A percentile compares a stretch with the other conserved stretches of the same genome.
Conservation (phyloP, 2,329 filamentous ascomycete genomes). For the Tolypocladium sp. region DNA sequence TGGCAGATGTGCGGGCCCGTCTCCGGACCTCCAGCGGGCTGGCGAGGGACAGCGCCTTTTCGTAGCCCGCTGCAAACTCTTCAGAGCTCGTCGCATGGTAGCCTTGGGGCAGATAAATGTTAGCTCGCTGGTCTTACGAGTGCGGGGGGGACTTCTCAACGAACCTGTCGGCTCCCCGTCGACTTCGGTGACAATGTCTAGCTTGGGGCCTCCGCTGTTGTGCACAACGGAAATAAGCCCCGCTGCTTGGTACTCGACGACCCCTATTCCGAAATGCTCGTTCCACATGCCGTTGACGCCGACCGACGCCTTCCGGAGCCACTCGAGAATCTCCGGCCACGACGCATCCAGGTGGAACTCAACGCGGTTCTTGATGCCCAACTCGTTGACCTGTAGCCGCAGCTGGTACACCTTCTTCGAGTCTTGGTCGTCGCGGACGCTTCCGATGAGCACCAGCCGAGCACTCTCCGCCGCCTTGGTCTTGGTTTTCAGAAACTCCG, state of each 20-base stretch:
- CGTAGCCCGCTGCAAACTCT: conserved; percentile 76
- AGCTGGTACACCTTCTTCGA: conserved; percentile 81
- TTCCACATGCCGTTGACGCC: conserved; percentile 99
- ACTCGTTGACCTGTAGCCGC: conserved; percentile 75
- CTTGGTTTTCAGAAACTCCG: conserved; percentile 55
- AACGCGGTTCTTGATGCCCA: conserved; percentile 74
- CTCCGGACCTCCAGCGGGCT: conserved; percentile 67
- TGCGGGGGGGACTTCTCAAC: conserved; percentile 9
- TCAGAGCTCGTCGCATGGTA: conserved; percentile 73
- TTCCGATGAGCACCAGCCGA: conserved; percentile 77
- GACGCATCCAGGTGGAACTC: conserved; percentile 84
- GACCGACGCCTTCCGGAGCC: conserved; percentile 67
- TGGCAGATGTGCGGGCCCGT: conserved; percentile 68
- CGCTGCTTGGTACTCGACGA: conserved; percentile 95
- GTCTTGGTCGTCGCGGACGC: conserved; percentile 77
- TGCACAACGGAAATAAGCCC: conserved; percentile 91
- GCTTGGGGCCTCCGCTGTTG: conserved; percentile 82
- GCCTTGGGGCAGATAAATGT: conserved; percentile 33
- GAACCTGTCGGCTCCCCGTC: conserved; percentile 70
- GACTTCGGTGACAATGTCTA: conserved; percentile 81
- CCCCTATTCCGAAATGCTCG: conserved; percentile 96
- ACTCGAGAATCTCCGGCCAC: conserved; percentile 78
- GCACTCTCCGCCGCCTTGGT: conserved; percentile 43
- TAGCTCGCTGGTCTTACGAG: neutral
- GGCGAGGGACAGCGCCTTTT: conserved; percentile 62